phyloP scores from a whole-genome alignment of 1,284 basidiomycete genomes.

The Ceratobasidium sp. region DNA sequence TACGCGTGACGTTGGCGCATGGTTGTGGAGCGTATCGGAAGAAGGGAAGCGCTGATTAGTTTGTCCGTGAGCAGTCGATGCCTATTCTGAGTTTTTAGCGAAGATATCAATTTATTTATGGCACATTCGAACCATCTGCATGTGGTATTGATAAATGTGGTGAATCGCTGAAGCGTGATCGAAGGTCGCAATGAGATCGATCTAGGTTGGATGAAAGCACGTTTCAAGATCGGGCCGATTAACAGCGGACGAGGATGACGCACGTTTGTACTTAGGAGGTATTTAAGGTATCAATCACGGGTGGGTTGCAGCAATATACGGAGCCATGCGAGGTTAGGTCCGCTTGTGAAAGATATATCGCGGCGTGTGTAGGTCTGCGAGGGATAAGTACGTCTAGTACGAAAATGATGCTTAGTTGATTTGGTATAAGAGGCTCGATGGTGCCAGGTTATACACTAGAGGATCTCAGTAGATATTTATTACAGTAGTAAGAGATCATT shows the following conservation, averaged over 20 bases:
- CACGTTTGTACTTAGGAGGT: not conserved
- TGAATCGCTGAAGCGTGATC: not conserved
- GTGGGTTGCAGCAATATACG: no score
- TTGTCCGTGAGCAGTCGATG: not conserved
- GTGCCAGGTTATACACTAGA: no score
- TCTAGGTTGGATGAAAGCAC: not conserved
- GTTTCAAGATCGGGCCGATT: not conserved
- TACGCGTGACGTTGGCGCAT: slow-evolving; percentile 36
- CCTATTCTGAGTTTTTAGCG: not conserved
- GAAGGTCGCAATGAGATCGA: not conserved
- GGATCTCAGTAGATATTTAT: no score
- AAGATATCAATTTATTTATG: slow-evolving; percentile 26
- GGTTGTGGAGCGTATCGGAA: slow-evolving; percentile 39
- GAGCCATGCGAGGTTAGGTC: no score
- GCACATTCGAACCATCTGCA: not conserved
- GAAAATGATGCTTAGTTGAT: no score
- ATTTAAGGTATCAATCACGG: not conserved
- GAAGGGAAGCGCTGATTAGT: slow-evolving; percentile 32
- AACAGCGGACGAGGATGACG: not conserved
- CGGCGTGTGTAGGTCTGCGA: no score
- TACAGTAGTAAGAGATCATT: no score
- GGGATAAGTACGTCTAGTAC: no score
- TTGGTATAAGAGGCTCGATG: no score
- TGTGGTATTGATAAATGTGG: not conserved
- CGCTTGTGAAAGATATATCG: slow-evolving; percentile 7